Conservation (phyloP, 139 green algal genomes). For the Penium margaritaceum region DNA sequence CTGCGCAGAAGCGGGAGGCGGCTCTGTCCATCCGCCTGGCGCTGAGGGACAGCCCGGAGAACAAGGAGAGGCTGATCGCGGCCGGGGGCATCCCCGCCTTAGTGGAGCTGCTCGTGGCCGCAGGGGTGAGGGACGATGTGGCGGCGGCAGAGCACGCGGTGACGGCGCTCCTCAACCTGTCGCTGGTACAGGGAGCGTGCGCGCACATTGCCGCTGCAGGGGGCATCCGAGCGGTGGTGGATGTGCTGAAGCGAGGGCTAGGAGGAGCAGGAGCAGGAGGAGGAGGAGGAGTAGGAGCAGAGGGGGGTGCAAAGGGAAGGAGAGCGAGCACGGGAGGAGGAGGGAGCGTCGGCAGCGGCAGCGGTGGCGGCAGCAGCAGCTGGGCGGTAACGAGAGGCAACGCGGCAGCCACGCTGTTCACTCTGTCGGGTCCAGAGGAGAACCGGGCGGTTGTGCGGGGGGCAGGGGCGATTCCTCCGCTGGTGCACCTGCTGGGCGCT, state of each 20-base stretch:
- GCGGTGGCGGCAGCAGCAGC: too few relatives aligned
- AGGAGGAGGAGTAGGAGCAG: too few relatives aligned
- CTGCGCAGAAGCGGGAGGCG: background rate
- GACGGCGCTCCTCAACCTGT: conserved; percentile 35
- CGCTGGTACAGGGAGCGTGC: conserved; percentile 1
- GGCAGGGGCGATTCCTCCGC: conserved; percentile 12
- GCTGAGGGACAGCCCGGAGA: conserved; percentile 19
- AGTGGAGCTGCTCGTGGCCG: conserved; percentile 6
- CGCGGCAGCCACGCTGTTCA: conserved; percentile 41
- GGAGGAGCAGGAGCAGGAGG: too few relatives aligned
- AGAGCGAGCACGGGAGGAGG: too few relatives aligned
- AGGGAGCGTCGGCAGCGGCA: too few relatives aligned
- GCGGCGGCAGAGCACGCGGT: conserved; percentile 20
- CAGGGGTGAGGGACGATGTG: background rate
- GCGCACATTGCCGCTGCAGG: background rate
- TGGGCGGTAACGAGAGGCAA: conserved; percentile 14
- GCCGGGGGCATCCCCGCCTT: conserved; percentile 20
- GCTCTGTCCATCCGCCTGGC: background rate
- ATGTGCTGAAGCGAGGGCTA: conserved; percentile 16
- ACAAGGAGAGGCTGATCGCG: conserved; percentile 16
- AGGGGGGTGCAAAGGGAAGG: too few relatives aligned
- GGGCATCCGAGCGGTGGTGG: conserved; percentile 4
- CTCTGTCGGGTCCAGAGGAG: conserved; percentile 29
- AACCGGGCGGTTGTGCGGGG: conserved; percentile 16
- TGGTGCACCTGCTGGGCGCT: conserved; percentile 21